These are phyloP conservation scores for Lactuca saligna DNA, from an alignment of 129 eudicot species.

Conservation along the genomic window DNA sequence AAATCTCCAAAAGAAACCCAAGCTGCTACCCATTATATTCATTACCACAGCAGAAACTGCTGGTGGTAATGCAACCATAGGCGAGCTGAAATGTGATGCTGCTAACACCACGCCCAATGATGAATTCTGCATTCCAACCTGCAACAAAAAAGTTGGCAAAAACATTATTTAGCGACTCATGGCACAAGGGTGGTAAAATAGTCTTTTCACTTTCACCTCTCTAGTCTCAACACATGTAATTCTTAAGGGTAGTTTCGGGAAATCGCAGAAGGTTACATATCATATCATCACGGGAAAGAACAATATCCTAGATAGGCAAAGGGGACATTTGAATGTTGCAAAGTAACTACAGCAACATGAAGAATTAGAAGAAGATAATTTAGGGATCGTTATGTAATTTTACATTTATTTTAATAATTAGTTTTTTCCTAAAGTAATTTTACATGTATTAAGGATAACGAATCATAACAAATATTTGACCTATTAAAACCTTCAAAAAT, in stretches of 20 bases:
- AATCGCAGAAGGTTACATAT: too few relatives aligned
- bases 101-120: slow-evolving; percentile 92
- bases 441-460: too few relatives aligned
- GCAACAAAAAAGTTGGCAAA: slow-evolving; percentile 21
- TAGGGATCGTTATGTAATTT: background rate
- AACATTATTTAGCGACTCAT: background rate
- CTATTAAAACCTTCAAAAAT: slow-evolving; percentile 12
- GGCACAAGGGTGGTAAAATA: slow-evolving; percentile 23
- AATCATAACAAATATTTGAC: background rate
- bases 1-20: slow-evolving; percentile 76
- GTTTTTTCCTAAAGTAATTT: background rate
- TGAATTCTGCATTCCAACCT: slow-evolving; percentile 97
- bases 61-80: slow-evolving; percentile 72
- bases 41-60: slow-evolving; percentile 85
- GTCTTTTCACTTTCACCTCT: slow-evolving; percentile 10
- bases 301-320: too few relatives aligned
- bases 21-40: slow-evolving; percentile 91
- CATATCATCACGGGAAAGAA: too few relatives aligned
- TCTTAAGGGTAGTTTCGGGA: too few relatives aligned
- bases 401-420: background rate
- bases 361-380: background rate
- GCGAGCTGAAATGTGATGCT: slow-evolving; percentile 67
- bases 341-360: background rate
- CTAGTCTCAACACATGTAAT: background rate
- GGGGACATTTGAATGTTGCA: background rate